Evolutionary conservation across 164 flowering plant genomes (phyloP).

Genomic region (Liquidambar formosana): DNA sequence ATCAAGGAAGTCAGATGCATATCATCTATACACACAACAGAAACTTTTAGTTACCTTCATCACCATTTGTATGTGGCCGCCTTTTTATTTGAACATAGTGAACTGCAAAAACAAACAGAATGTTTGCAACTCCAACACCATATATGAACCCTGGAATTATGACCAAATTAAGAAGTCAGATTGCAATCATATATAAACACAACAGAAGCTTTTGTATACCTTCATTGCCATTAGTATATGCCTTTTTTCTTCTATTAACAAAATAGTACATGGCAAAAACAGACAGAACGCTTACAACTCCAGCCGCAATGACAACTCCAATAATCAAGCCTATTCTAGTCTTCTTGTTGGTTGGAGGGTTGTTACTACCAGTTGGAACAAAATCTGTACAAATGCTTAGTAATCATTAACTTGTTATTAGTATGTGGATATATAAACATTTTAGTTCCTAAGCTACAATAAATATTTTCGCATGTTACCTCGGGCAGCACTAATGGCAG

Average conservation of each 20-base stretch:
- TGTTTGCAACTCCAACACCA: too few species aligned
- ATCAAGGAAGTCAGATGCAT: too few species aligned
- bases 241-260: conserved; percentile 35
- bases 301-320: too few species aligned
- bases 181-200: not conserved
- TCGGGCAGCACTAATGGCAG: conserved; percentile 79
- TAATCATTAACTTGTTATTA: conserved; percentile 5
- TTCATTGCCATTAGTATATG: conserved; percentile 37
- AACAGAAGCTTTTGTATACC: conserved; percentile 31
- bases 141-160: too few species aligned
- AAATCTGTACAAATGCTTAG: conserved; percentile 47
- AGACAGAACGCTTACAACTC: too few species aligned
- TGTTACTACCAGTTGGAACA: conserved; percentile 54
- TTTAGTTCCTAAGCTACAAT: not conserved
- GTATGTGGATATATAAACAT: too few species aligned
- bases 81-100: too few species aligned
- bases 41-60: too few species aligned
- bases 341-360: conserved; percentile 38
- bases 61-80: too few species aligned
- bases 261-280: too few species aligned
- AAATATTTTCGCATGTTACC: conserved; percentile 35
- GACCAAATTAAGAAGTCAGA: not conserved
- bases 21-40: too few species aligned
- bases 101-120: too few species aligned
- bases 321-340: conserved; percentile 51